Evolutionary conservation across 208 protist species (phyloP), one percentile per base, ranked within the genome.

Genomic region (Trypanosoma rangeli): DNA sequence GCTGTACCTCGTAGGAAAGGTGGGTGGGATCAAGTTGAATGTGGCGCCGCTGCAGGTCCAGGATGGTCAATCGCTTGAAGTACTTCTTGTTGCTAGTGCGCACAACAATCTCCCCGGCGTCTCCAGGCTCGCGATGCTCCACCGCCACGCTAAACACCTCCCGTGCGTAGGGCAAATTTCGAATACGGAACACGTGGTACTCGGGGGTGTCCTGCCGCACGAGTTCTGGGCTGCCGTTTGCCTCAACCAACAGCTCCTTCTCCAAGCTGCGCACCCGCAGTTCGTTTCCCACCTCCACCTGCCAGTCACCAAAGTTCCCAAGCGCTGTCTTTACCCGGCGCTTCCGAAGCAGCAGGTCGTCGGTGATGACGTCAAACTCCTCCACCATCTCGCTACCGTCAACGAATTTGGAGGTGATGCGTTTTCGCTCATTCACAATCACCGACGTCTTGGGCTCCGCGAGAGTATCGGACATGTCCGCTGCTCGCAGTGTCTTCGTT

Each of bases 21-120:
- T 82, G 61, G 42, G 78, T 22, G 0, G 69, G 37, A 22, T 95
- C 87, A 13, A 98, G 79, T 31, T 72, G 78, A 28, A 97, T 74
- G 0, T 68, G 24, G 1, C 76, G 71, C 8, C 92, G 84, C 53
- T 83, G 66, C 63, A 98, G 76, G 39, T 95, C 94, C n/a, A 83
- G 81, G 31, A 98, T 93, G 33, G 58, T 66, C 39, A 98, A 69
- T 20, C 89, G 71, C 80, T 98, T 98, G 65, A 94, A 98, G 59
- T 98, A 98, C 78, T 98, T 98, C 61, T 96, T 97, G 82, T 98
- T 98, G n/a, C 74, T 84, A 13, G 97, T 98, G 24, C 94, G 87
- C 48, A 98, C 87, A 0, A 98, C 92, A 60, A 98, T 90, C 76
- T 93, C 84, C 16, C 87, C 88, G 1, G 92, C 62, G 56, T 65